Conservation (phyloP, 352 stramenopile species). For the Globisporangium nunn region DNA sequence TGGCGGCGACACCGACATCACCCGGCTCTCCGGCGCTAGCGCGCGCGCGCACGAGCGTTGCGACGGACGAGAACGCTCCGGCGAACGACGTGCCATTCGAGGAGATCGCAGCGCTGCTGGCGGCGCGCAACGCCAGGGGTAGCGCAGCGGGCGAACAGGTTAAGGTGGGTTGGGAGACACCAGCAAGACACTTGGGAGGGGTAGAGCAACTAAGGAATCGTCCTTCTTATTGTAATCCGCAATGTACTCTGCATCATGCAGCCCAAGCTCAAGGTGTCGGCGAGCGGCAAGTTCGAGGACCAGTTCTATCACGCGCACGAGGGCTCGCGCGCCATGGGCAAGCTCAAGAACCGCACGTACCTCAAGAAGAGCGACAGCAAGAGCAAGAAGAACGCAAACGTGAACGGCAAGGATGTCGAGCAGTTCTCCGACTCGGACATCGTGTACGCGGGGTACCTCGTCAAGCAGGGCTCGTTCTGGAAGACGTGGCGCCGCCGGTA, state of each 20-base stretch:
- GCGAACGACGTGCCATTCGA: conserved; percentile 16
- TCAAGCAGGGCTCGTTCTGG: conserved; percentile 87
- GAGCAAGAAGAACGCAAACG: conserved; percentile 50
- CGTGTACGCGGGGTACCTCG: conserved; percentile 64
- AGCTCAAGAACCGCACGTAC: conserved; percentile 71
- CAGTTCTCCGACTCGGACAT: conserved; percentile 85
- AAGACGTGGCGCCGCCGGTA: conserved; percentile 79
- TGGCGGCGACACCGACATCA: not conserved
- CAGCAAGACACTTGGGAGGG: too few species aligned
- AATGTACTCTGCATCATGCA: conserved; percentile 5
- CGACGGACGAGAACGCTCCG: conserved; percentile 14
- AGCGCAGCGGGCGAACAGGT: conserved; percentile 11
- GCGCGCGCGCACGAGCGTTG: conserved; percentile 8
- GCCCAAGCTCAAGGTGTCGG: conserved; percentile 71
- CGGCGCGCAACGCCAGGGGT: conserved; percentile 1
- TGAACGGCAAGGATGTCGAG: conserved; percentile 72
- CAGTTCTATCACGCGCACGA: conserved; percentile 84
- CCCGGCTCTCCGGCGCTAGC: conserved; percentile 3
- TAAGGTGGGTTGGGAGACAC: conserved; percentile 4
- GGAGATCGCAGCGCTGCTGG: conserved; percentile 14
- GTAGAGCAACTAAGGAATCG: too few species aligned
- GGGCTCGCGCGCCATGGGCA: conserved; percentile 68
- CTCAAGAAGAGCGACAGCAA: conserved; percentile 33
- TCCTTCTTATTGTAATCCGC: too few species aligned
- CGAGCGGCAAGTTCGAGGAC: conserved; percentile 79